Base-by-base conservation (phyloP, 768 basidiomycete species). In the Podaxis sp. region DNA sequence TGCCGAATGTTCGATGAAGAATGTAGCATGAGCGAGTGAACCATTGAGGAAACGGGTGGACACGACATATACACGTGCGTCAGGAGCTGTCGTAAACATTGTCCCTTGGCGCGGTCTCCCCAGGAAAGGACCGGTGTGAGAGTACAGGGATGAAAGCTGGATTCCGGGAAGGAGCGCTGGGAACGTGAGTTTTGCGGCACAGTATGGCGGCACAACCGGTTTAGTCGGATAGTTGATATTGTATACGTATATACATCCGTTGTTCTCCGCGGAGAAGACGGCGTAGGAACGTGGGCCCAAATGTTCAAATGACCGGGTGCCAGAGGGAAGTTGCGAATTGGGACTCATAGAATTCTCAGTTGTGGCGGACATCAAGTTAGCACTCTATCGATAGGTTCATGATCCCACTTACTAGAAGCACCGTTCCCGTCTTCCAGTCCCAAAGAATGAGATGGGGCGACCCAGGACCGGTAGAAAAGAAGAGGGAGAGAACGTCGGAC, bases 401-500 rank as follows among this genome's bases (percentile, higher is more conserved):
- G 36, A 13, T 53, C 37, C 2, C 12, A 75, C 81, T 44, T 66
- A 85, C 85, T 53, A 80, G 74, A 46, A 84, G 65, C 10, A 73
- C 11, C 11, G 68, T 64, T 0, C 81, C 83, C 0, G 73, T 78
- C 61, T 70, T 76, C 86, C 86, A 87, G 57, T 84, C 81, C 83
- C 84, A 87, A 5, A 82, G 71, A 22, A 82, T 37, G 4, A 82
- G 67, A 1, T 75, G 73, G 2, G 75, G 67, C 3, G 15, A 28
- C 36, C 75, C 70, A 24, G 41, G 58, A 3, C 67, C 65, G 3
- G 74, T 73, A 10, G 66, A 70, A 10, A 78, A 69, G 70, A 82
- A 80, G 54, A 84, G 69, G 4, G 79, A 85, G 36, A 88, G 67
- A 33, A 85, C 73, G 63, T 88, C 86, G 26, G 80, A 78, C 2